A percentile compares a stretch with the other conserved stretches of the same genome.
These are phyloP conservation scores for Polysphondylium violaceum DNA, from an alignment of 78 protist species.

Conservation along the genomic window DNA sequence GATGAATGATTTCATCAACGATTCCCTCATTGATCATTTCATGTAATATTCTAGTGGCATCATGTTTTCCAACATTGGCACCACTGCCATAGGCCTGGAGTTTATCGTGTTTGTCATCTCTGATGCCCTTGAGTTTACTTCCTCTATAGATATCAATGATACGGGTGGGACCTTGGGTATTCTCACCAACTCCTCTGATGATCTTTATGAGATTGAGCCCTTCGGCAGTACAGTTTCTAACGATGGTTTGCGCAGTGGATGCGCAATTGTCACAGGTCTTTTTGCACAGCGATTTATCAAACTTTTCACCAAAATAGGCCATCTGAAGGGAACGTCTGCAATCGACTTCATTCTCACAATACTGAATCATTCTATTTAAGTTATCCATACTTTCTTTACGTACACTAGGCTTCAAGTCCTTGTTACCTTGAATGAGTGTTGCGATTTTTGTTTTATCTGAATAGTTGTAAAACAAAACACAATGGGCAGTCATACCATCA, in stretches of 20 bases:
- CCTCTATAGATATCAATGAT: slow-evolving; percentile 39
- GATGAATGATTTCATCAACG: background rate
- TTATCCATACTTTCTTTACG: slow-evolving; percentile 14
- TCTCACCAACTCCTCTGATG: background rate
- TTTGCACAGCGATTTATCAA: slow-evolving; percentile 41
- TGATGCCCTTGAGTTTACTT: background rate
- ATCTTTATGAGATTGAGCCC: slow-evolving; percentile 8
- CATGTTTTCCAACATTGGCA: background rate
- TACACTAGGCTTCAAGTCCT: background rate
- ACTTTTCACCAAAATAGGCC: slow-evolving; percentile 70
- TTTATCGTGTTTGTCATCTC: background rate
- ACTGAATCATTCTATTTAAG: slow-evolving; percentile 67
- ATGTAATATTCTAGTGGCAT: slow-evolving; percentile 11
- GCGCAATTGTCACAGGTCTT: slow-evolving; percentile 84
- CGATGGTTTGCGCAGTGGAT: background rate
- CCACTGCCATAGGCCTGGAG: slow-evolving; percentile 7
- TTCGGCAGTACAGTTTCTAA: slow-evolving; percentile 42
- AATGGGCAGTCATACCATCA: slow-evolving; percentile 89
- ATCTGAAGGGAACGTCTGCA: slow-evolving; percentile 81
- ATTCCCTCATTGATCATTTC: background rate
- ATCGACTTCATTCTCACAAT: slow-evolving; percentile 85
- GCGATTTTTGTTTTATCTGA: slow-evolving; percentile 70
- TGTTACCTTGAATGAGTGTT: background rate
- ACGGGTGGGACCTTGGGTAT: background rate
- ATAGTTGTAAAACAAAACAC: slow-evolving; percentile 83